phyloP scores from a whole-genome alignment of 106 monocot species.

The Iris macrosiphon region DNA sequence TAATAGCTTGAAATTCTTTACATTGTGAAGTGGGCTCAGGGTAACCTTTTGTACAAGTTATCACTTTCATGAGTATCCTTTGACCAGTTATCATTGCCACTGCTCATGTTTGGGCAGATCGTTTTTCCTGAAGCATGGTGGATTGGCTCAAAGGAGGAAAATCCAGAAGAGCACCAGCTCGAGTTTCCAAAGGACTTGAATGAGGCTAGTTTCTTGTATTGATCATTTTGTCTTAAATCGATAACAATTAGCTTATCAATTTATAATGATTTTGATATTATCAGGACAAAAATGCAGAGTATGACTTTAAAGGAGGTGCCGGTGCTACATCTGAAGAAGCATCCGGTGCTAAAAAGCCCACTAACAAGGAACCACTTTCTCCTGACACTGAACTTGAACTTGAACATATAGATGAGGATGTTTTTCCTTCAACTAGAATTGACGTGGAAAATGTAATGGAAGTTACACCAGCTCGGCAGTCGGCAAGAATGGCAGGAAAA shows the following conservation, averaged over 20 bases:
- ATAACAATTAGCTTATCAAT: not conserved
- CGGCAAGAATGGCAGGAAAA: conserved; percentile 68
- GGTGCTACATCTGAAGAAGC: conserved; percentile 44
- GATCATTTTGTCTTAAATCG: not conserved
- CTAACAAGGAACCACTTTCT: conserved; percentile 38
- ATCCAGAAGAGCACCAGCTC: conserved; percentile 73
- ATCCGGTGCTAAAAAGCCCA: conserved; percentile 16
- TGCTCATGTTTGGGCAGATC: conserved; percentile 42
- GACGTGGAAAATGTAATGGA: conserved; percentile 7
- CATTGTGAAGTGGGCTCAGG: too few relatives aligned
- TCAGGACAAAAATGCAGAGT: conserved; percentile 41
- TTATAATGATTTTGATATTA: conserved; percentile 7
- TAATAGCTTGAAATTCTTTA: too few relatives aligned
- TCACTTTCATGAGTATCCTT: too few relatives aligned
- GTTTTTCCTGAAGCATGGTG: conserved; percentile 99
- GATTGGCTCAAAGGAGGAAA: conserved; percentile 88
- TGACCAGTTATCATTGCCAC: not conserved
- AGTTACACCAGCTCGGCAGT: conserved; percentile 64
- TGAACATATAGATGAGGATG: conserved; percentile 40
- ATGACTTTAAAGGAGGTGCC: conserved; percentile 90
- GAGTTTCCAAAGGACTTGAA: conserved; percentile 64
- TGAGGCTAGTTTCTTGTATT: conserved; percentile 20
- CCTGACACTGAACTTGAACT: conserved; percentile 29
- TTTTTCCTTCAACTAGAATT: conserved; percentile 14
- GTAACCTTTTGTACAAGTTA: too few relatives aligned